Conservation (phyloP, 768 basidiomycete genomes). For the Rhizopogon roseolus region DNA sequence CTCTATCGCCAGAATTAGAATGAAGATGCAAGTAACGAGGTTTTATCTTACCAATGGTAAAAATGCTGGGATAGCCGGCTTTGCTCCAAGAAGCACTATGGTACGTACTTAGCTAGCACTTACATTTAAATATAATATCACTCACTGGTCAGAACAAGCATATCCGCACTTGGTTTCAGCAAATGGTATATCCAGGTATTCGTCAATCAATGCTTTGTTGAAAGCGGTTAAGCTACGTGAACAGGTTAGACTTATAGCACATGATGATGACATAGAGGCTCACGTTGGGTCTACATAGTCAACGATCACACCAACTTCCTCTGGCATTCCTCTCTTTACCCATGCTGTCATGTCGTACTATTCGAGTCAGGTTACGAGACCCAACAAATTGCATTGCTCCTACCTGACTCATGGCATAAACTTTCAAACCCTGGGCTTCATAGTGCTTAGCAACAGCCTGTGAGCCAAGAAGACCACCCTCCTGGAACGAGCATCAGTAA, state of each 20-base stretch:
- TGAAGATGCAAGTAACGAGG: background rate
- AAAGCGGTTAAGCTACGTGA: slow-evolving; percentile 65
- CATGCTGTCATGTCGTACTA: slow-evolving; percentile 94
- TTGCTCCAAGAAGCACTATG: slow-evolving; percentile 74
- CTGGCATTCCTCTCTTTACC: slow-evolving; percentile 77
- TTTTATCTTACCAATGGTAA: slow-evolving; percentile 55
- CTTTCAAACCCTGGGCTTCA: slow-evolving; percentile 25
- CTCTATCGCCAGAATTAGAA: slow-evolving; percentile 30
- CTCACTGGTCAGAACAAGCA: slow-evolving; percentile 90
- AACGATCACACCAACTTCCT: slow-evolving; percentile 80
- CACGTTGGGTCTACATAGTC: slow-evolving; percentile 73
- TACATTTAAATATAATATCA: slow-evolving; percentile 19
- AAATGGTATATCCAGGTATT: slow-evolving; percentile 82
- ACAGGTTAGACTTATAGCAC: slow-evolving; percentile 16
- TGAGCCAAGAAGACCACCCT: slow-evolving; percentile 82
- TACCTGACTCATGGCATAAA: slow-evolving; percentile 31
- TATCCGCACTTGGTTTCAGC: slow-evolving; percentile 86
- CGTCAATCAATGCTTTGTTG: slow-evolving; percentile 69
- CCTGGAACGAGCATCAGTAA: slow-evolving; percentile 30
- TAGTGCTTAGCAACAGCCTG: slow-evolving; percentile 85
- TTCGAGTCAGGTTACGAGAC: slow-evolving; percentile 12
- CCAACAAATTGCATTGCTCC: background rate
- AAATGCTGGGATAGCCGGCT: slow-evolving; percentile 81
- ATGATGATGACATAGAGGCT: slow-evolving; percentile 20
- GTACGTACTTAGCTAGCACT: slow-evolving; percentile 4